Percentiles rank a stretch among this genome's conserved stretches.
These are phyloP conservation scores for Saussurea involucrata DNA, from an alignment of 129 eudicot species.

Conservation along the genomic window DNA sequence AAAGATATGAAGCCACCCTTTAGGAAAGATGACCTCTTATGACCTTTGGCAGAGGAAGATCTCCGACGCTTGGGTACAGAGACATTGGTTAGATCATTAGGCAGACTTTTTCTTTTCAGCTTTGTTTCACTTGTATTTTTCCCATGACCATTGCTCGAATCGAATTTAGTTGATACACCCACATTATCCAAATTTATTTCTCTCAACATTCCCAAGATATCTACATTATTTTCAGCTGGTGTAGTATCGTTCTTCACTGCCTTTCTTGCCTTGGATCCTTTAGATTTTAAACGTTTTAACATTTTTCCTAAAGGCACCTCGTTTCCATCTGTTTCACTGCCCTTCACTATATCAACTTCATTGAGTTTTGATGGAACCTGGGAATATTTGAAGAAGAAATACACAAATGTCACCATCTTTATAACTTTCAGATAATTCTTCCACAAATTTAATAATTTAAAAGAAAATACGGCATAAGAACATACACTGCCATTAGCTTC, in stretches of 20 bases:
- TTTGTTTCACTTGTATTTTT: slow-evolving; percentile 31
- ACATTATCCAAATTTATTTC: slow-evolving; percentile 68
- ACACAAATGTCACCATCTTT: slow-evolving; percentile 7
- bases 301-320: slow-evolving; percentile 79
- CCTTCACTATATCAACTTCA: slow-evolving; percentile 68
- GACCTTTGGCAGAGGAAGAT: slow-evolving; percentile 58
- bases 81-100: slow-evolving; percentile 43
- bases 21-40: slow-evolving; percentile 26
- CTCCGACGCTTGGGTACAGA: slow-evolving; percentile 76
- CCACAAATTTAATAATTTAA: neutral
- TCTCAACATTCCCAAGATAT: slow-evolving; percentile 77
- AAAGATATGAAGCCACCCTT: slow-evolving; percentile 25
- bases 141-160: slow-evolving; percentile 60
- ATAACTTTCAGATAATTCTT: neutral
- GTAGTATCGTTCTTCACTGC: slow-evolving; percentile 44
- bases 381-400: slow-evolving; percentile 12
- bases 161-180: slow-evolving; percentile 43
- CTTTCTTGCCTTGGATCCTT: slow-evolving; percentile 65
- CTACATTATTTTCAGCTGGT: slow-evolving; percentile 56
- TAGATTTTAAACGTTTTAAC: slow-evolving; percentile 73
- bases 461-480: neutral
- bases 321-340: slow-evolving; percentile 75
- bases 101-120: slow-evolving; percentile 39
- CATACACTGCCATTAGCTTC: slow-evolving; percentile 77
- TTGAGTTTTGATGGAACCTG: slow-evolving; percentile 51